Evolutionary conservation across 2,329 filamentous ascomycete species (phyloP), one percentile per base, ranked within the genome.

Genomic region (Penicillium sp.): DNA sequence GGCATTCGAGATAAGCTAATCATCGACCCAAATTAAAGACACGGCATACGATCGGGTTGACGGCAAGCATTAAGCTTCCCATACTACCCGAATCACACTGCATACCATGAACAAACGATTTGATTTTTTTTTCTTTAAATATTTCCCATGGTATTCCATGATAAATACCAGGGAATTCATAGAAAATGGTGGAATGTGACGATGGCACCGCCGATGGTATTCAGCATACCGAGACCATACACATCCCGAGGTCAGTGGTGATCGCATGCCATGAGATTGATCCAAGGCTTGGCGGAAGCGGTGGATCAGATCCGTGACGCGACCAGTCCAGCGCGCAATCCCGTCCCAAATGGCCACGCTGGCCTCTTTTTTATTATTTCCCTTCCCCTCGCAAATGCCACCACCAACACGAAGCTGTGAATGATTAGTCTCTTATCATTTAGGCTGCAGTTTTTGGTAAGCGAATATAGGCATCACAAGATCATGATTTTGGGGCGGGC

Each of bases 341-440:
- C 56, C 35, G 35, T 58, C 53, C 26, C 37, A 62, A 64, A 59
- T 46, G 62, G 60, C 60, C 64, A 67, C 64, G 51, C 64, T 62
- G 50, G 48, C 48, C 48, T 67, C 57, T 63, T 25, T 47, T 50
- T 26, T 35, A 4, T 39, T 50, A 16, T 21, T 39, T 26, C 6
- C 19, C 10, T 10, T 10, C 19, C 10, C 19, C 10, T 3, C 19
- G 4, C 23, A 42, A 42, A 42, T 42, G 39, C 39, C 39, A 42
- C 3, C 33, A 29, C 33, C n/a, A 21, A 21, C n/a, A 21, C 19
- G 4, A 23, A 23, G 10, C 19, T 23, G 19, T 13, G 39, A 42
- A 14, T 13, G 11, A 14, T 42, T 42, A 42, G 39, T 42, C 37
- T 23, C 19, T 21, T 42, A 13, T 42, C 1, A 23, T 42, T 42